phyloP scores from a whole-genome alignment of 2,329 filamentous ascomycete genomes.

The Fusarium sp. region DNA sequence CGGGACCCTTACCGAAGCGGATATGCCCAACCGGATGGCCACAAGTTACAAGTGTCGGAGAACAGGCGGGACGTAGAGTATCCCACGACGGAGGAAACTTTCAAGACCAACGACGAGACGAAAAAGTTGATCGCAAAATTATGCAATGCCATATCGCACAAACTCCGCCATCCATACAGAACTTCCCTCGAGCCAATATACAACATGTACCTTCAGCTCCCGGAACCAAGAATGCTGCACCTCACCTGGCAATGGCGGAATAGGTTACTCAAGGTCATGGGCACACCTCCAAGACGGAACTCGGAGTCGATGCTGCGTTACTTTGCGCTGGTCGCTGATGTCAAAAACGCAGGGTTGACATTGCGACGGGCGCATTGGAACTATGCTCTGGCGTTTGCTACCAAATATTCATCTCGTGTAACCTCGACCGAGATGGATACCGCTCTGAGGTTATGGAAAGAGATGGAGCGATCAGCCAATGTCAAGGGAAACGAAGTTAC shows the following conservation, averaged over 20 bases:
- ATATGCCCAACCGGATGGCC: slow-evolving; percentile 65
- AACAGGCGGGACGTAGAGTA: slow-evolving; percentile 62
- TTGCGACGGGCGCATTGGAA: slow-evolving; percentile 83
- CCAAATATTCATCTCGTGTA: slow-evolving; percentile 73
- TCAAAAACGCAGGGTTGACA: slow-evolving; percentile 78
- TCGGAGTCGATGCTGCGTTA: slow-evolving; percentile 81
- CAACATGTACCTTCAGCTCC: slow-evolving; percentile 63
- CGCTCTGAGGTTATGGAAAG: slow-evolving; percentile 83
- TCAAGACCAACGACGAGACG: slow-evolving; percentile 53
- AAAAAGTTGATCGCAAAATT: slow-evolving; percentile 57
- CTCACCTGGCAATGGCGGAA: slow-evolving; percentile 68
- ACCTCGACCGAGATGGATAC: slow-evolving; percentile 70
- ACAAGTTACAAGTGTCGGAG: slow-evolving; percentile 64
- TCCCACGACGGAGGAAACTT: slow-evolving; percentile 59
- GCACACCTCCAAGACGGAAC: slow-evolving; percentile 69
- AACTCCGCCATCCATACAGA: slow-evolving; percentile 58
- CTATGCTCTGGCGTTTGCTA: slow-evolving; percentile 82
- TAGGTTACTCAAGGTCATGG: slow-evolving; percentile 75
- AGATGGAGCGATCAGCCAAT: slow-evolving; percentile 84
- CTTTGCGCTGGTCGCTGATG: slow-evolving; percentile 85
- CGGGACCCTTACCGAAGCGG: slow-evolving; percentile 67
- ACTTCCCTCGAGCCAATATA: slow-evolving; percentile 62
- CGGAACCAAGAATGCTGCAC: slow-evolving; percentile 65
- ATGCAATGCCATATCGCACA: slow-evolving; percentile 56
- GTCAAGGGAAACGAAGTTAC: slow-evolving; percentile 80